Conservation (phyloP, 1,139 yeast genomes). For the Saccharomyces hybrid region DNA sequence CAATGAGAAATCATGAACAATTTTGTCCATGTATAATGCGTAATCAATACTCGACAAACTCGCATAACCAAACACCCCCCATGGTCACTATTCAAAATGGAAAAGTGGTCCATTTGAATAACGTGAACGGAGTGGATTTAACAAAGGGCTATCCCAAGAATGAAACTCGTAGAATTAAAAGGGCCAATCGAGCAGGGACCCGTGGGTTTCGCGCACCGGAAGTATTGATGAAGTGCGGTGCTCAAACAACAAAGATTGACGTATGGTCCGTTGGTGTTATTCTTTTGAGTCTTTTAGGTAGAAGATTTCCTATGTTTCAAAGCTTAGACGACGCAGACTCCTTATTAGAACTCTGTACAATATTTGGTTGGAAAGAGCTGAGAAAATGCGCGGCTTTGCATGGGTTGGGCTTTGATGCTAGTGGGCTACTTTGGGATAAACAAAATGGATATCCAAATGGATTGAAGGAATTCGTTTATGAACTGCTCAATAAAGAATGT, state of each 20-base stretch:
- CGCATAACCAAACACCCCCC: conserved; percentile 8
- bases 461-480: conserved; percentile 26
- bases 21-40: conserved; percentile 28
- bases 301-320: conserved; percentile 80
- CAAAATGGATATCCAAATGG: conserved; percentile 26
- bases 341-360: conserved; percentile 69
- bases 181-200: conserved; percentile 97
- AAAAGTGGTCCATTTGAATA: conserved; percentile 23
- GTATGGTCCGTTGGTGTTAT: conserved; percentile 93
- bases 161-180: conserved; percentile 76
- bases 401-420: conserved; percentile 80
- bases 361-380: conserved; percentile 73
- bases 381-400: conserved; percentile 74
- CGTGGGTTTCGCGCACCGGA: conserved; percentile 96
- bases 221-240: conserved; percentile 77
- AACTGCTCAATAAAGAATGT: conserved; percentile 29
- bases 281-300: conserved; percentile 58
- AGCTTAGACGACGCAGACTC: conserved; percentile 93
- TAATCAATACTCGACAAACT: conserved; percentile 2
- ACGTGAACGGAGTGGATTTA: conserved; percentile 27
- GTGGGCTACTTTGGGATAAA: conserved; percentile 27
- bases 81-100: conserved; percentile 29
- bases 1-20: conserved; percentile 29
- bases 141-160: conserved; percentile 70
- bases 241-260: conserved; percentile 75